Evolutionary conservation across 2,329 filamentous ascomycete species (phyloP).

Genomic region (Penicillium sp.): DNA sequence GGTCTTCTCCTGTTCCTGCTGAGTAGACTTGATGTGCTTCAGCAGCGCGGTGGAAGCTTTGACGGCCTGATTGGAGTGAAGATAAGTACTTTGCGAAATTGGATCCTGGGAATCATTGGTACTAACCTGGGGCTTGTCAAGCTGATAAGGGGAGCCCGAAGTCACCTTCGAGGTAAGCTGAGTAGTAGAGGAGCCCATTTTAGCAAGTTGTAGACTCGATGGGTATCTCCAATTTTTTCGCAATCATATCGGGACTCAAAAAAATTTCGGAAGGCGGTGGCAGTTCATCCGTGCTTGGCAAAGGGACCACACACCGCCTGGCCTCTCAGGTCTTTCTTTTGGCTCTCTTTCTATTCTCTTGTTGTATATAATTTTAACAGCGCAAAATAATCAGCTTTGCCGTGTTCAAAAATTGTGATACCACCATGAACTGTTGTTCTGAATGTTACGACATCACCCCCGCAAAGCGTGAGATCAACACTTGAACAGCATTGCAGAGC

Average conservation of each 20-base stretch:
- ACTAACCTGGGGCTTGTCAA: slow-evolving; percentile 47
- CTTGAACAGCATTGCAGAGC: too few species aligned
- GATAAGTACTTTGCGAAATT: slow-evolving; percentile 13
- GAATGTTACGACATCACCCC: too few species aligned
- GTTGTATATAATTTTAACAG: too few species aligned
- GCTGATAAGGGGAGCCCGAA: slow-evolving; percentile 46
- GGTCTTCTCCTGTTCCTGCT: slow-evolving; percentile 46
- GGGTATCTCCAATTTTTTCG: slow-evolving; percentile 26
- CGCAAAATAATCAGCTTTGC: too few species aligned
- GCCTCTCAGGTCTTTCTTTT: too few species aligned
- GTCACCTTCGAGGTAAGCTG: slow-evolving; percentile 40
- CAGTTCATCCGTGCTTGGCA: slow-evolving; percentile 30
- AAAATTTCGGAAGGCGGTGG: slow-evolving; percentile 40
- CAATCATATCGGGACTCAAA: slow-evolving; percentile 30
- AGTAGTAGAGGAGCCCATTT: slow-evolving; percentile 41
- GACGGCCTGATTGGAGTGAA: slow-evolving; percentile 44
- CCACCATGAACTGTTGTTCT: too few species aligned
- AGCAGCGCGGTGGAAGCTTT: slow-evolving; percentile 60
- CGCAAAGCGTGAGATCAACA: too few species aligned
- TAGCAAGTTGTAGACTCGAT: slow-evolving; percentile 23
- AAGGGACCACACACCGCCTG: too few species aligned
- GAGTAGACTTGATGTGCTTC: slow-evolving; percentile 53
- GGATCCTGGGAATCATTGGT: neutral
- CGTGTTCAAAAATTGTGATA: too few species aligned
- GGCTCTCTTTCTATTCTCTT: too few species aligned